These are phyloP conservation scores for Colletotrichum eremochloae DNA, from an alignment of 2,329 filamentous ascomycete species.

Conservation along the genomic window DNA sequence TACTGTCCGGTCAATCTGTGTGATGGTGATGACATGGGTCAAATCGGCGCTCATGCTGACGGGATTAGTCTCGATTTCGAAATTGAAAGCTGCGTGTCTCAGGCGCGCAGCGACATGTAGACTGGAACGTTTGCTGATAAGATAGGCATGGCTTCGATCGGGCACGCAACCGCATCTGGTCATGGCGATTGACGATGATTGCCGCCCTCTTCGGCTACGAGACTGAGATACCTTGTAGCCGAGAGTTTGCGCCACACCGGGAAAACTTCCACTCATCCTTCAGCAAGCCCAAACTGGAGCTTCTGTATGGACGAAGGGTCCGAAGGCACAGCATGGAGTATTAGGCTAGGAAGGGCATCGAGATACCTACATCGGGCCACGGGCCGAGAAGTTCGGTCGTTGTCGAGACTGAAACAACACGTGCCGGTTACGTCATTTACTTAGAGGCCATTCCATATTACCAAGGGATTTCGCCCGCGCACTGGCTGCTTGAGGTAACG, in stretches of 20 bases:
- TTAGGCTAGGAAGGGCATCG: background rate
- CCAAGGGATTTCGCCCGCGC: constrained; percentile 16
- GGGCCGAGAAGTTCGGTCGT: constrained; percentile 17
- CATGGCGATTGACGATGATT: background rate
- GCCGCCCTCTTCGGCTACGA: background rate
- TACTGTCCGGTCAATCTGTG: background rate
- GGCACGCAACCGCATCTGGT: background rate
- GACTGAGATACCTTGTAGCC: background rate
- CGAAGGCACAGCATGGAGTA: background rate
- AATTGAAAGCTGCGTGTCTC: constrained; percentile 1
- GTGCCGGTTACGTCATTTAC: constrained; percentile 38
- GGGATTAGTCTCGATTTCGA: background rate
- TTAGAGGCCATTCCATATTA: constrained; percentile 14
- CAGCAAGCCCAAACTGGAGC: too few species aligned
- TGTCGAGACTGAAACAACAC: constrained; percentile 29
- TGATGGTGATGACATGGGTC: background rate
- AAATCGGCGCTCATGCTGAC: background rate
- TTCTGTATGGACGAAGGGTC: background rate
- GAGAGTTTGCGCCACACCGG: background rate
- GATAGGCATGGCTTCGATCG: background rate
- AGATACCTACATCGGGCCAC: constrained; percentile 11
- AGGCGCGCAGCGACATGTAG: background rate
- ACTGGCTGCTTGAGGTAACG: constrained; percentile 29
- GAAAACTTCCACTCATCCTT: background rate
- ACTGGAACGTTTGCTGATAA: background rate